Conservation (phyloP, 148 eudicot genomes). For the Chenopodium suecicum region DNA sequence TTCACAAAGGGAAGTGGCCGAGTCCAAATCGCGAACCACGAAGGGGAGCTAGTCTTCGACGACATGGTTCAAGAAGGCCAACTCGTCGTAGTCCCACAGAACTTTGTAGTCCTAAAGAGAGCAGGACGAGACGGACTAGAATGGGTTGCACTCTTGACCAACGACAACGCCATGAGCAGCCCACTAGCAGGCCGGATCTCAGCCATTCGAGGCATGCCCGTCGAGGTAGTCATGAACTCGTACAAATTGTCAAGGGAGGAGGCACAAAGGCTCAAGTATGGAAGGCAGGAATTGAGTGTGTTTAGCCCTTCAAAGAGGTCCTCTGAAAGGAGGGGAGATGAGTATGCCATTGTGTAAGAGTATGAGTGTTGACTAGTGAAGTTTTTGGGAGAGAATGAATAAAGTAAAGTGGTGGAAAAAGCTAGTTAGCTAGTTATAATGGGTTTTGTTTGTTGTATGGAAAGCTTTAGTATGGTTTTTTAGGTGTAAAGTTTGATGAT, state of each 20-base stretch:
- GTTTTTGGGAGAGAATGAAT: constrained; percentile 28
- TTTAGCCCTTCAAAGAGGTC: constrained; percentile 27
- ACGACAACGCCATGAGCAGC: constrained; percentile 36
- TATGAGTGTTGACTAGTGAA: not conserved
- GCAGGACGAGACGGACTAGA: constrained; percentile 55
- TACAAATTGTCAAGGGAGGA: constrained; percentile 47
- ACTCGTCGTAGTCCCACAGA: constrained; percentile 58
- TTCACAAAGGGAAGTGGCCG: constrained; percentile 45
- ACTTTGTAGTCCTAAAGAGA: constrained; percentile 44
- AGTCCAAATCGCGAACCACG: constrained; percentile 42
- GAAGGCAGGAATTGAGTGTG: constrained; percentile 37
- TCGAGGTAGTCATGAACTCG: constrained; percentile 49
- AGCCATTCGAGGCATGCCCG: constrained; percentile 46
- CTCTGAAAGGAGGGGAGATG: constrained; percentile 20
- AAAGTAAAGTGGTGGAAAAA: constrained; percentile 15
- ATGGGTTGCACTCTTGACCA: constrained; percentile 57
- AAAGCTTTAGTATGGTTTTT: constrained; percentile 13
- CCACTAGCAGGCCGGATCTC: constrained; percentile 48
- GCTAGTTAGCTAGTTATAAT: not conserved
- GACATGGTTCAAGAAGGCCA: constrained; percentile 49
- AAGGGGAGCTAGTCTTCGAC: constrained; percentile 46
- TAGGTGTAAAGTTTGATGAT: constrained; percentile 11
- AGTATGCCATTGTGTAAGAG: constrained; percentile 20
- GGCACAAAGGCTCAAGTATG: constrained; percentile 49
- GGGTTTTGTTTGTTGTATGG: constrained; percentile 11